Percentiles rank a stretch among this genome's conserved stretches.
phyloP scores from a whole-genome alignment of 441 rosid species.

The Arabidopsis lyrata region DNA sequence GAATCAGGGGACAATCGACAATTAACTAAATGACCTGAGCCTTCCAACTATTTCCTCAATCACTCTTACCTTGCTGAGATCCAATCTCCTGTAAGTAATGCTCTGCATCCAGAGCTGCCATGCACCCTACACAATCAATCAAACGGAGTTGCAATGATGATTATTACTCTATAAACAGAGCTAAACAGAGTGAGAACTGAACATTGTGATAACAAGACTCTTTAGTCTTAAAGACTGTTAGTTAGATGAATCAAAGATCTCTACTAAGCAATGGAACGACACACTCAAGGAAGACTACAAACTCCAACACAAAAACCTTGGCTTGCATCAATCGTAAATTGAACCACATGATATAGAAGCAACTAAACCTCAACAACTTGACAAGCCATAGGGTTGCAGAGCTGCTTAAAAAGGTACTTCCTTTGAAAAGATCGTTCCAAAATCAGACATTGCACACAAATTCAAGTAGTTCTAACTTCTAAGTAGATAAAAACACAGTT shows the following conservation, averaged over 20 bases:
- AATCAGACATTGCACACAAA: background rate
- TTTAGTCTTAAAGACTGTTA: background rate
- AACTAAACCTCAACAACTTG: conserved; percentile 3
- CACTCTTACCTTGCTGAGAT: conserved; percentile 71
- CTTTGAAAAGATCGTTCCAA: background rate
- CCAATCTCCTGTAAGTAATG: conserved; percentile 94
- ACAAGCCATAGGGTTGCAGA: background rate
- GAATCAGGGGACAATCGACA: background rate
- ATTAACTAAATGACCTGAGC: conserved; percentile 10
- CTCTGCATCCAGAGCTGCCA: conserved; percentile 97
- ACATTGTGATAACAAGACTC: background rate
- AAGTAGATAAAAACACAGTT: no score
- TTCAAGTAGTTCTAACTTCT: background rate
- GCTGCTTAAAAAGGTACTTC: background rate
- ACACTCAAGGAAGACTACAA: conserved; percentile 2
- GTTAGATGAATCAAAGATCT: background rate
- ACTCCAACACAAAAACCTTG: conserved; percentile 18
- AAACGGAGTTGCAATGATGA: background rate
- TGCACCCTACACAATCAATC: conserved; percentile 71
- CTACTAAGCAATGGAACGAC: conserved; percentile 2
- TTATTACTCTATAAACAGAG: background rate
- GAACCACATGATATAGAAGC: background rate
- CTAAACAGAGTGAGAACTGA: background rate
- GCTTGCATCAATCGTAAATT: background rate
- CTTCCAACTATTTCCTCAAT: conserved; percentile 32